These are phyloP conservation scores for Calamus simplicifolius DNA, from an alignment of 176 grass and related monocot genomes.

Conservation along the genomic window DNA sequence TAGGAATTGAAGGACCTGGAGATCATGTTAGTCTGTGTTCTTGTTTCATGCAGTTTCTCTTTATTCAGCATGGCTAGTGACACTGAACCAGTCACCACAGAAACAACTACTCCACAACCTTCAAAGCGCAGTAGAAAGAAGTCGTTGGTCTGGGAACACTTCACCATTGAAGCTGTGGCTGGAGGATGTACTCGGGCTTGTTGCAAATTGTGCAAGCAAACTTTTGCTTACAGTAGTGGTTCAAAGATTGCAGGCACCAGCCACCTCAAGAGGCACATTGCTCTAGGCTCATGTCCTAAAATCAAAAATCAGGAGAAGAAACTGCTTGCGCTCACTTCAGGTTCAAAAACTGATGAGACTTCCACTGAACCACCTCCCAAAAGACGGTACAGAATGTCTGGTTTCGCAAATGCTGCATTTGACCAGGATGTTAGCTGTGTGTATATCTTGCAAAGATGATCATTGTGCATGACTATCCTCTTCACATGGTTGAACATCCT, in stretches of 20 bases:
- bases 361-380: slow-evolving; percentile 31
- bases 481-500: slow-evolving; percentile 75
- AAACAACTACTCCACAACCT: slow-evolving; percentile 24
- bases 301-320: slow-evolving; percentile 61
- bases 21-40: too few species aligned
- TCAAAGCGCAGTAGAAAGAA: slow-evolving; percentile 62
- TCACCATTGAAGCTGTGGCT: slow-evolving; percentile 53
- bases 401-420: slow-evolving; percentile 68
- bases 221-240: slow-evolving; percentile 81
- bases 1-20: too few species aligned
- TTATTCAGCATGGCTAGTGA: slow-evolving; percentile 10
- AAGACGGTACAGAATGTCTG: slow-evolving; percentile 67
- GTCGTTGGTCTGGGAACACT: slow-evolving; percentile 76
- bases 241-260: slow-evolving; percentile 81
- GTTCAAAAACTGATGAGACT: slow-evolving; percentile 41
- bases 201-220: slow-evolving; percentile 89
- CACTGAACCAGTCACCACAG: slow-evolving; percentile 32
- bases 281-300: slow-evolving; percentile 63
- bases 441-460: slow-evolving; percentile 70
- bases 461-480: slow-evolving; percentile 77
- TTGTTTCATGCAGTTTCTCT: too few species aligned
- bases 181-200: slow-evolving; percentile 53
- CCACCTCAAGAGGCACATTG: slow-evolving; percentile 89
- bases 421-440: slow-evolving; percentile 66
- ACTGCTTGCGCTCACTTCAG: slow-evolving; percentile 6